Conservation (phyloP, 176 grass and related monocot species). For the Pontederia crassipes region DNA sequence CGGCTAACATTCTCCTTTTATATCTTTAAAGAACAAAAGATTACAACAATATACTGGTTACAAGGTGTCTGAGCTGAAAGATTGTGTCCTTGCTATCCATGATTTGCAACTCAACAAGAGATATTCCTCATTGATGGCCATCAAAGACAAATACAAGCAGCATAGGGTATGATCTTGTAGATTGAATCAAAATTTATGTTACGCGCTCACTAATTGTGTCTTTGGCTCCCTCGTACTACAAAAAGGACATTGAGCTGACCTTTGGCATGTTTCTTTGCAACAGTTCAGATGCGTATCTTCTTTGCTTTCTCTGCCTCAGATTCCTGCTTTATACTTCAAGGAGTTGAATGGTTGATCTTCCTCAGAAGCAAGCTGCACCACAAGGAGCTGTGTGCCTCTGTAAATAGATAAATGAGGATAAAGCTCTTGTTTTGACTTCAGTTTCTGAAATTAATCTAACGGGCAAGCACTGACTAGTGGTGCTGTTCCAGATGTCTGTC, state of each 20-base stretch:
- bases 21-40: slow-evolving; percentile 42
- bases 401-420: too few species aligned
- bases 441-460: too few species aligned
- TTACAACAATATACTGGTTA: slow-evolving; percentile 56
- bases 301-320: slow-evolving; percentile 3
- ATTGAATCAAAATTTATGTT: background rate
- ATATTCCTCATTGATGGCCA: slow-evolving; percentile 29
- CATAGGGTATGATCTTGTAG: slow-evolving; percentile 39
- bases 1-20: background rate
- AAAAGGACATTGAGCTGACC: background rate
- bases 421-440: too few species aligned
- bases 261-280: background rate
- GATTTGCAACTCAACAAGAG: slow-evolving; percentile 69
- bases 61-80: slow-evolving; percentile 61
- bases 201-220: background rate
- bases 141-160: slow-evolving; percentile 84
- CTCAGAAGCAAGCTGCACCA: too few species aligned
- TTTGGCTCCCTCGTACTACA: too few species aligned
- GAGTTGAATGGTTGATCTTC: background rate
- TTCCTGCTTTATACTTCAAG: slow-evolving; percentile 2
- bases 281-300: slow-evolving; percentile 13
- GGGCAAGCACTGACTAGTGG: too few species aligned
- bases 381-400: too few species aligned
- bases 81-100: slow-evolving; percentile 49
- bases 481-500: too few species aligned